A percentile compares a stretch with the other conserved stretches of the same genome.
phyloP scores from a whole-genome alignment of 163 green algal species.

The Smithsoniella earleae region DNA sequence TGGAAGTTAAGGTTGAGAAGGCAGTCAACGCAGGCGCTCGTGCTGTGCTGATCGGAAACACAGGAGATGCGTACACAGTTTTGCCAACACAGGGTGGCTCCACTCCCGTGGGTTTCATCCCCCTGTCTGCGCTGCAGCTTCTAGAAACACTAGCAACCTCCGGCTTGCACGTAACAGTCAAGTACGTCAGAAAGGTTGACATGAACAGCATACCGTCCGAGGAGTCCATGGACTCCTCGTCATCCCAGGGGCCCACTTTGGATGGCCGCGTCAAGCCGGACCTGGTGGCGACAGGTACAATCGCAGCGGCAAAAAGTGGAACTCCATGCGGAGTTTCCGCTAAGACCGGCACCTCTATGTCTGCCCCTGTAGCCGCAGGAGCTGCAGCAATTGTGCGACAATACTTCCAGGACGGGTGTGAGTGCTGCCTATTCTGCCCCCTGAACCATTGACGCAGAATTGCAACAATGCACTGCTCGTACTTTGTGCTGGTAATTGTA shows the following conservation, averaged over 20 bases:
- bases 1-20: slow-evolving; percentile 48
- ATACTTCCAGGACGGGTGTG: slow-evolving; percentile 80
- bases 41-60: slow-evolving; percentile 37
- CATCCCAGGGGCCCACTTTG: slow-evolving; percentile 58
- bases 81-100: slow-evolving; percentile 23
- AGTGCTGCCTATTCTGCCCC: too few relatives aligned
- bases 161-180: background rate
- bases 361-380: slow-evolving; percentile 72
- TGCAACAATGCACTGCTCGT: too few relatives aligned
- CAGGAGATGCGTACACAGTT: slow-evolving; percentile 25
- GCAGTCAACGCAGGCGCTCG: slow-evolving; percentile 35
- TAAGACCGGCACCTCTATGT: slow-evolving; percentile 75
- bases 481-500: too few relatives aligned
- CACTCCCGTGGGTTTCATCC: background rate
- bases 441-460: too few relatives aligned
- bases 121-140: background rate
- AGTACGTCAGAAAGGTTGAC: too few relatives aligned
- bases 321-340: background rate
- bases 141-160: background rate
- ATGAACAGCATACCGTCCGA: slow-evolving; percentile 43
- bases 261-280: slow-evolving; percentile 91
- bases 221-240: slow-evolving; percentile 75
- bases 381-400: slow-evolving; percentile 65
- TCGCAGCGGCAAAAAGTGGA: background rate
- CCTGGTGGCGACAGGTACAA: slow-evolving; percentile 46